phyloP scores from a whole-genome alignment of 208 protist species.

The Endotrypanum monterogeii region DNA sequence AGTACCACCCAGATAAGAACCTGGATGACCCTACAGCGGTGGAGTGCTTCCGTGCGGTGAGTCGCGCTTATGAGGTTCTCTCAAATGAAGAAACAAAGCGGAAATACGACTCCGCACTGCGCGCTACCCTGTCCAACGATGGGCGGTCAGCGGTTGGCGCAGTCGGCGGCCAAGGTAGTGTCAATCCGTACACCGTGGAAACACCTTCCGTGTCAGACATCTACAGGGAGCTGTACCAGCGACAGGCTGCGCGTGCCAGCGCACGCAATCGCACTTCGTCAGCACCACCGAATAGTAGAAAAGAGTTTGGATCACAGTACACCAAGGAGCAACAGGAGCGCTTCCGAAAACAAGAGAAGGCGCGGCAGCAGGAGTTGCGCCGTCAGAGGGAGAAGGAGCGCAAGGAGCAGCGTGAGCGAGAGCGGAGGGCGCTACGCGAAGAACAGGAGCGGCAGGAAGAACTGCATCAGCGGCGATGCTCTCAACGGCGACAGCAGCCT shows the following conservation, averaged over 20 bases:
- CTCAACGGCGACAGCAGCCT: constrained; percentile 41
- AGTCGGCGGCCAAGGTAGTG: constrained; percentile 5
- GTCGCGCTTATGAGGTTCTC: constrained; percentile 97
- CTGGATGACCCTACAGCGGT: constrained; percentile 71
- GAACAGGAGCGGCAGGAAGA: constrained; percentile 57
- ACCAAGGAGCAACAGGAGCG: constrained; percentile 70
- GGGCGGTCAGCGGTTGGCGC: constrained; percentile 4
- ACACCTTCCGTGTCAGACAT: constrained; percentile 31
- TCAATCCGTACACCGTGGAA: constrained; percentile 32
- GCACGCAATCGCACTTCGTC: constrained; percentile 13
- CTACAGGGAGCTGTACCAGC: constrained; percentile 40
- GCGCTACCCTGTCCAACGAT: constrained; percentile 27
- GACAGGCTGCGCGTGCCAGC: constrained; percentile 17
- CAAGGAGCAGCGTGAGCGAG: constrained; percentile 47
- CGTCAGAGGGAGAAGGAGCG: constrained; percentile 44
- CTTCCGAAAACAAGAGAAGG: constrained; percentile 62
- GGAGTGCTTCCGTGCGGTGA: constrained; percentile 90
- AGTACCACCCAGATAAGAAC: constrained; percentile 97
- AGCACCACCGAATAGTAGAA: constrained; percentile 4
- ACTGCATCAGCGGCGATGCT: constrained; percentile 44
- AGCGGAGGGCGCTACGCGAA: constrained; percentile 49
- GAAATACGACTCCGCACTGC: constrained; percentile 95
- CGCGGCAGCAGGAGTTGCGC: constrained; percentile 62
- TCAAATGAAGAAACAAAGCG: constrained; percentile 91
- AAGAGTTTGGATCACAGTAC: constrained; percentile 38